Conservation (phyloP, 192 early-diverging fungal genomes). For the Podila minutissima region DNA sequence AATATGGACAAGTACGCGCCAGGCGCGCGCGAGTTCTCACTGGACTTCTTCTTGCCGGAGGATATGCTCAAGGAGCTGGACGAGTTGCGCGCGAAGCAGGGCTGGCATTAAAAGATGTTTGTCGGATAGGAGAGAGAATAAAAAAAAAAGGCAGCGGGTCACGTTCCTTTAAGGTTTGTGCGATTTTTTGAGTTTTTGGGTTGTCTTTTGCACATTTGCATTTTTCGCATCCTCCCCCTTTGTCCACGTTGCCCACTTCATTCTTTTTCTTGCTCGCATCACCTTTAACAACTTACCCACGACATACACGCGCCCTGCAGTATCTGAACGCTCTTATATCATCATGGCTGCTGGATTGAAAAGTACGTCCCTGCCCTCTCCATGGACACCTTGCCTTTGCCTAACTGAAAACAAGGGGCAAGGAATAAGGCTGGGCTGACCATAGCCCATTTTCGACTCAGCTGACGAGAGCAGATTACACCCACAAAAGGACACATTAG, state of each 20-base stretch:
- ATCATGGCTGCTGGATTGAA: conserved; percentile 44
- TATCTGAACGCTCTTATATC: background rate
- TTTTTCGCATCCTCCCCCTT: background rate
- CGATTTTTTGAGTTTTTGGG: background rate
- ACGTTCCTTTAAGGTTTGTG: background rate
- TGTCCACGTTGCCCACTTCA: background rate
- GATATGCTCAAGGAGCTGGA: conserved; percentile 45
- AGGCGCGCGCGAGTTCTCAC: conserved; percentile 65
- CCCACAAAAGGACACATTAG: too few relatives aligned
- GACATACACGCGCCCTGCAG: background rate
- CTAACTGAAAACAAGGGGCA: background rate
- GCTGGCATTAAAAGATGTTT: conserved; percentile 21
- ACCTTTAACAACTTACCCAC: background rate
- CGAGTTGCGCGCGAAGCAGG: conserved; percentile 31
- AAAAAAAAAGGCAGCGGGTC: background rate
- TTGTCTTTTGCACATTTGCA: background rate
- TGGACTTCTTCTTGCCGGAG: conserved; percentile 72
- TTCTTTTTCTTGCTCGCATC: background rate
- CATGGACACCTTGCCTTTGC: background rate
- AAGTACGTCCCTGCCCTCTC: conserved; percentile 19
- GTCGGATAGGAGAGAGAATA: background rate
- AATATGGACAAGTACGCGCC: conserved; percentile 79
- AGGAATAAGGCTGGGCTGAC: background rate
- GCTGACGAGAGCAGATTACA: too few relatives aligned
- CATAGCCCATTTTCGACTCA: background rate